Base-by-base conservation (phyloP, 257 asterid genomes). In the Mentha longifolia region DNA sequence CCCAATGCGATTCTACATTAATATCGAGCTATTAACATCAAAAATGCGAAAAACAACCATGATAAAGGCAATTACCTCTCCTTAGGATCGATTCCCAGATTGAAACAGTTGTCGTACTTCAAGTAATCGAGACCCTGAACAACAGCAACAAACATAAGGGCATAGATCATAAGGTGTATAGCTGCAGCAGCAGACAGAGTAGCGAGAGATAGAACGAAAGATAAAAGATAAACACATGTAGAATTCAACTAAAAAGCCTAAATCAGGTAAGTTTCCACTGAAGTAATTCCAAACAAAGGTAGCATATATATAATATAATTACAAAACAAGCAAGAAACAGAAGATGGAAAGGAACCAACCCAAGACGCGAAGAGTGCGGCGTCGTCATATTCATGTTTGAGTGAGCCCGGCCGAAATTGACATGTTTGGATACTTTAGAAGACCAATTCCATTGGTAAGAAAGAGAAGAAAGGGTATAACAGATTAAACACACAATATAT, bases 31-130 rank as follows among this genome's bases (percentile, higher is more conserved):
- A 72, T 13, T 39, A 45, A 60, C 41, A 12, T 67, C 52, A 15
- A 71, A n/a, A 51, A 56, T 14, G 8, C 42, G 56, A 59, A 71
- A n/a, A n/a, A n/a, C n/a, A n/a, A 39, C n/a, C 15, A 30, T 46
- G 25, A 30, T 19, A 22, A 35, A 51, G 46, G 54, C 31, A 55
- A 52, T 41, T 42, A 88, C 99, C 99, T 94, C 74, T 86, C 75
- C 81, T 91, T 75, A 57, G 98, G 96, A 16, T 78, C 81, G 41
- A 94, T 85, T 50, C 97, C 97, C 63, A 88, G 86, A 90, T 94
- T 94, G 84, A 85, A 94, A 81, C 99, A 94, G 74, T 94, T 94
- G 88, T 94, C 99, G 30, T 94, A 94, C 83, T 94, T 94, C 84
- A 94, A 84, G 86, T 94, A 94, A 82, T 91, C 70, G 37, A 64